phyloP scores from a whole-genome alignment of 2,329 filamentous ascomycete species.

The Talaromyces sp. region DNA sequence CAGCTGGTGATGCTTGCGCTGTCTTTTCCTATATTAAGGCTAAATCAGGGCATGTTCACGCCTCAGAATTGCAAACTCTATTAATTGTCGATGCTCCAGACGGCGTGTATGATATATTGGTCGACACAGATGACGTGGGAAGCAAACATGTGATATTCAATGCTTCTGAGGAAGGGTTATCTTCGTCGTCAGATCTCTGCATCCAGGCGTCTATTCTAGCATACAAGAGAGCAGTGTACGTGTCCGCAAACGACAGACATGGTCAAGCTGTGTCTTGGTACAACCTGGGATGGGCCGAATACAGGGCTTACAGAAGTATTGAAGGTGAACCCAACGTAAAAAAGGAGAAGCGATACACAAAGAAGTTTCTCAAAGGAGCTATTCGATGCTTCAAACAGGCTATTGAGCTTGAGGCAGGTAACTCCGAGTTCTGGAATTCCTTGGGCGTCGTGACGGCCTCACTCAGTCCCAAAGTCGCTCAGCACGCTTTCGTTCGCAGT shows the following conservation, averaged over 20 bases:
- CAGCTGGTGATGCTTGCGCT: slow-evolving; percentile 80
- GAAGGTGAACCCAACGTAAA: slow-evolving; percentile 34
- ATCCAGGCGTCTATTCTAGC: slow-evolving; percentile 73
- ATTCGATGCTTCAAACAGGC: slow-evolving; percentile 91
- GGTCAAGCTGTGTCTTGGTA: slow-evolving; percentile 96
- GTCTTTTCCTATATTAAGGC: slow-evolving; percentile 76
- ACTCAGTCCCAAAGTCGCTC: slow-evolving; percentile 80
- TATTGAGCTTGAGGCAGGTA: slow-evolving; percentile 91
- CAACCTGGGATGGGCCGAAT: slow-evolving; percentile 92
- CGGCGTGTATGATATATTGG: slow-evolving; percentile 59
- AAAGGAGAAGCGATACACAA: slow-evolving; percentile 53
- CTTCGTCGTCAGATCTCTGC: slow-evolving; percentile 48
- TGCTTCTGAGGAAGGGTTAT: slow-evolving; percentile 28
- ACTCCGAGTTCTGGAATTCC: slow-evolving; percentile 95
- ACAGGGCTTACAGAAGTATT: slow-evolving; percentile 70
- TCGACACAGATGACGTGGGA: slow-evolving; percentile 65
- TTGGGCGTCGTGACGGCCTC: slow-evolving; percentile 85
- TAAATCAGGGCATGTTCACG: slow-evolving; percentile 61
- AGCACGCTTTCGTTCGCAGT: slow-evolving; percentile 89
- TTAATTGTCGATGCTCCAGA: slow-evolving; percentile 50
- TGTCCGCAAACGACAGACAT: slow-evolving; percentile 69
- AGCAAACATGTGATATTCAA: slow-evolving; percentile 36
- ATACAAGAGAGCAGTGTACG: slow-evolving; percentile 78
- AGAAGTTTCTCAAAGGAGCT: slow-evolving; percentile 70
- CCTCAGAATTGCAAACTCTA: slow-evolving; percentile 53